Conservation (phyloP, 495 filamentous ascomycete genomes). For the Penicillium turbatum region DNA sequence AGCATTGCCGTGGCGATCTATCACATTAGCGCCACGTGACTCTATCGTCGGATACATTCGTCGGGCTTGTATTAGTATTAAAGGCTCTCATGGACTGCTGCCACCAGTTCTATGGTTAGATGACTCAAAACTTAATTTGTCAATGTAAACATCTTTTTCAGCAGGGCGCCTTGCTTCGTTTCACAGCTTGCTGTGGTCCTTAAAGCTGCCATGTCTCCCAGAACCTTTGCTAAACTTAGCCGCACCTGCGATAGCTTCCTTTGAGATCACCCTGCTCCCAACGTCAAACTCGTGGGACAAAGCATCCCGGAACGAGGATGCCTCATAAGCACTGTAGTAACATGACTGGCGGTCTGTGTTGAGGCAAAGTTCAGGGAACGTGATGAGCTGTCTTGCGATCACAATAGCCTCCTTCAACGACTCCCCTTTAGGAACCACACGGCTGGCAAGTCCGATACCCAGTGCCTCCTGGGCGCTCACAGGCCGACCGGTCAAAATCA, state of each 20-base stretch:
- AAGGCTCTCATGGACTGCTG: background rate
- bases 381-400: conserved; percentile 39
- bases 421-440: conserved; percentile 44
- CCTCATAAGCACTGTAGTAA: conserved; percentile 44
- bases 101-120: background rate
- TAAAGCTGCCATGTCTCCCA: conserved; percentile 43
- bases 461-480: conserved; percentile 45
- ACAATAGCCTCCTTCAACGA: conserved; percentile 39
- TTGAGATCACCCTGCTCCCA: conserved; percentile 32
- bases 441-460: conserved; percentile 45
- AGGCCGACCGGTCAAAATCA: conserved; percentile 47
- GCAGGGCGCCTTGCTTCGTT: background rate
- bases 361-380: conserved; percentile 45
- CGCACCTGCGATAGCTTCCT: conserved; percentile 41
- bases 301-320: conserved; percentile 41
- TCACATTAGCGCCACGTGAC: background rate
- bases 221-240: conserved; percentile 37
- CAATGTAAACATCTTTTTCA: conserved; percentile 8
- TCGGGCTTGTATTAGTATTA: background rate
- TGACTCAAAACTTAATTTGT: background rate
- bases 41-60: background rate
- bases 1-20: background rate
- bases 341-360: conserved; percentile 35
- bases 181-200: conserved; percentile 19
- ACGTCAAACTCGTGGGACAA: conserved; percentile 39